Base-by-base conservation (phyloP, 441 rosid species). In the Eutrema salsugineum region DNA sequence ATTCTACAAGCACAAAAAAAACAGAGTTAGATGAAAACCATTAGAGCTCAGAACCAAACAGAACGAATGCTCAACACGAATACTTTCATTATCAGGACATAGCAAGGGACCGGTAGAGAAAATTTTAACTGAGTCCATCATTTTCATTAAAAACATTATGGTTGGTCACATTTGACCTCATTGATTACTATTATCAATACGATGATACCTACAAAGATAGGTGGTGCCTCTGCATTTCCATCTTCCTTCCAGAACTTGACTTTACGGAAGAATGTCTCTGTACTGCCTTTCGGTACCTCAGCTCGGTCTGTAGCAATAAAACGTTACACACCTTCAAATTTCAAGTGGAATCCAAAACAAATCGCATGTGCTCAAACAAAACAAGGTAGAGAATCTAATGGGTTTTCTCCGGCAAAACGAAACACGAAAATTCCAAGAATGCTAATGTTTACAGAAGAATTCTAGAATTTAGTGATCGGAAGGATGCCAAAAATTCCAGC, bases 161-260 rank as follows among this genome's bases (percentile, higher is more conserved):
- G 48, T 51, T 44, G 11, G 36, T 20, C 14, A 55, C 10, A 33
- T 10, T 53, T 27, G 19, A 66, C 24, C n/a, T n/a, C n/a, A 17
- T 17, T 54, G 27, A 24, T 6, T 8, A 46, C n/a, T 12, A 64
- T 50, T 30, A 47, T 63, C 30, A 48, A 53, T 46, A 79, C 78
- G 64, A 77, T 67, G 83, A 82, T 88, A 89, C 99, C 90, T 89
- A 94, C 98, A 94, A 94, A 94, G 87, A 94, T 96, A 87, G 99
- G 98, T 35, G 98, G 98, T 17, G 98, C 97, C 78, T 94, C 99
- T 56, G 90, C 94, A 77, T 90, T 86, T 6, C 85, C 99, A 64
- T 92, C 99, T 14, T 90, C 97, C 62, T 89, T 92, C 98, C 98
- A 92, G 62, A 92, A 92, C 88, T 92, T 92, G 51, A 92, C 98